Conservation (phyloP, 305 asterid genomes). For the Fraxinus paxiana region DNA sequence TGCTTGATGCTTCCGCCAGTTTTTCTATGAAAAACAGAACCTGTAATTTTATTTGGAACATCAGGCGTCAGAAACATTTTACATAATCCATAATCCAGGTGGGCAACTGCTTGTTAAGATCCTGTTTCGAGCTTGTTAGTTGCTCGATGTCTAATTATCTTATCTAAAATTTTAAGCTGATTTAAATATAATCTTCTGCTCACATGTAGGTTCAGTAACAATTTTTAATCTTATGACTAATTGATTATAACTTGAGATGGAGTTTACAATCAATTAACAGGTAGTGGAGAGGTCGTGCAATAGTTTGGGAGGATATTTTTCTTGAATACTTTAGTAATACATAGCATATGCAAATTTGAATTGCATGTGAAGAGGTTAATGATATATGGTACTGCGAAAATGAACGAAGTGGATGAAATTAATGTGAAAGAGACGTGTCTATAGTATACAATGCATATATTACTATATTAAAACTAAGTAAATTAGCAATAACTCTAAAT, state of each 20-base stretch:
- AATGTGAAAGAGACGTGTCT: neutral
- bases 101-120: neutral
- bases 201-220: neutral
- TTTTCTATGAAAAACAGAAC: neutral
- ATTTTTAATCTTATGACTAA: neutral
- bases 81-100: neutral
- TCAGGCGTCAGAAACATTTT: neutral
- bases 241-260: neutral
- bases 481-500: neutral
- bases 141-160: neutral
- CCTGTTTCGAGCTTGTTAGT: neutral
- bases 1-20: slow-evolving; percentile 9
- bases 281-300: neutral
- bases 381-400: neutral
- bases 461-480: neutral
- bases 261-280: neutral
- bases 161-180: neutral
- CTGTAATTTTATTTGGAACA: slow-evolving; percentile 18
- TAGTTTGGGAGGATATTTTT: neutral
- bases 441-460: neutral
- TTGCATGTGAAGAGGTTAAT: neutral
- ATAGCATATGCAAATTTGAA: too few species aligned
- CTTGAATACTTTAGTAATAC: neutral
- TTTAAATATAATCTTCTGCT: neutral
- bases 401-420: neutral